Base-by-base conservation (phyloP, 208 protist genomes). In the Leishmania tropica region DNA sequence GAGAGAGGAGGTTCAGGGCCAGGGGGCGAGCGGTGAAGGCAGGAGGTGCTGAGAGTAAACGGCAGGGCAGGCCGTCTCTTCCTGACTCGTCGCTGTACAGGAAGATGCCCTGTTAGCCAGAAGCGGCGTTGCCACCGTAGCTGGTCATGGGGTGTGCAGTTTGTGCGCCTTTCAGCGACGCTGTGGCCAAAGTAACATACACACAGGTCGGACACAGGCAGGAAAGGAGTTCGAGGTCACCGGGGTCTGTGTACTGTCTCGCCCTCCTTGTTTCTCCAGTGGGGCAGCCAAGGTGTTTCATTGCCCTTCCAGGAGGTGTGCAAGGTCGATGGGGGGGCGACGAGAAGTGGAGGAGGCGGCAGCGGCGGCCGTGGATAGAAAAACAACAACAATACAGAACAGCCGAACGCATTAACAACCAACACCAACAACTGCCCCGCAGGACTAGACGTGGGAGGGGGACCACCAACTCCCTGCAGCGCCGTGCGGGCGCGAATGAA, bases 401-500 rank as follows among this genome's bases (percentile, higher is more conserved):
- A 76, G 72, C 45, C 48, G 7, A 76, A 60, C n/a, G 10, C 45
- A 42, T 76, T 8, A 31, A 51, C 37, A 76, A 45, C 60, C 72
- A 76, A 28, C 51, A 51, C 45, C 28, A 53, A 42, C n/a, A 31
- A 76, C 35, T 40, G 10, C 40, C 28, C 45, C 24, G 54, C 48
- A 37, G 24, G 51, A 47, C 21, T 1, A 72, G 37, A 72, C 21
- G 40, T 7, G 75, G 56, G 35, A 35, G n/a, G 42, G 47, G 53
- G 28, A 40, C 19, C 19, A 60, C 77, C 24, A 64, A 64, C 28
- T 0, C 58, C 10, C 58, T 64, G 28, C 58, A 31, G 62, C 74
- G 19, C 19, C 75, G 19, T 21, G 73, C 2, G 64, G 53, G 65
- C 64, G 31, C 42, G n/a, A 68, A 67, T 76, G 75, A 81, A 60